Evolutionary conservation across 2,329 filamentous ascomycete species (phyloP).

Genomic region (Alternaria incomplexa): DNA sequence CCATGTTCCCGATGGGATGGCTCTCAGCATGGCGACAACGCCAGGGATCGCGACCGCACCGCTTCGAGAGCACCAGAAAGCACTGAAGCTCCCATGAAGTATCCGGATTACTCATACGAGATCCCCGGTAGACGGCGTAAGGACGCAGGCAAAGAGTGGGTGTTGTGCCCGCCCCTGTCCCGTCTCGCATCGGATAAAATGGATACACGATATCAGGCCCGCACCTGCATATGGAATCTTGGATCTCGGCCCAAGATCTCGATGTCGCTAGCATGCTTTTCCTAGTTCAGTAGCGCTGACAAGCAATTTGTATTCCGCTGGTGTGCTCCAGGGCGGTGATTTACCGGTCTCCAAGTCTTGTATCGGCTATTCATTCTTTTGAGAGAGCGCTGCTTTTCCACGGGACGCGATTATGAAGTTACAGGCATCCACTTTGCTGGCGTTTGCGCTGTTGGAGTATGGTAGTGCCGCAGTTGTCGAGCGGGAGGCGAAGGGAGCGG

Average conservation of each 20-base stretch:
- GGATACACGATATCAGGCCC: not conserved
- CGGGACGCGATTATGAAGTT: slow-evolving; percentile 12
- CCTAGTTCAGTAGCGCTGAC: not conserved
- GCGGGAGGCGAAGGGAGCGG: not conserved
- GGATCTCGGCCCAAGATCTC: not conserved
- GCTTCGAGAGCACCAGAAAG: not conserved
- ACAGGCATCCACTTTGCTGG: not conserved
- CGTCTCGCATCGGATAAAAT: slow-evolving; percentile 7
- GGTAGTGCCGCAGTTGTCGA: slow-evolving; percentile 1
- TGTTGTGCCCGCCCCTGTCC: not conserved
- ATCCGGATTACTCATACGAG: not conserved
- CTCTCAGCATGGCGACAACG: not conserved
- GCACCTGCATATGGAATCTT: not conserved
- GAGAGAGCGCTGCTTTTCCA: not conserved
- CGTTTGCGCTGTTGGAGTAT: slow-evolving; percentile 5
- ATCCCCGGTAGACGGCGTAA: not conserved
- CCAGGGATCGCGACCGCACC: not conserved
- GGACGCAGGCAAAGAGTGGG: not conserved
- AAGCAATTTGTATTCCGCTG: not conserved
- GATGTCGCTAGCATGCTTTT: slow-evolving; percentile 8
- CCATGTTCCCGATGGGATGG: not conserved
- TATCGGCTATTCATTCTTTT: not conserved
- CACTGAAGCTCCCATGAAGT: not conserved
- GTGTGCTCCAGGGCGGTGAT: not conserved
- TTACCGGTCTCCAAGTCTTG: not conserved